Conservation (phyloP, 148 eudicot genomes). For the Camellia japonica region DNA sequence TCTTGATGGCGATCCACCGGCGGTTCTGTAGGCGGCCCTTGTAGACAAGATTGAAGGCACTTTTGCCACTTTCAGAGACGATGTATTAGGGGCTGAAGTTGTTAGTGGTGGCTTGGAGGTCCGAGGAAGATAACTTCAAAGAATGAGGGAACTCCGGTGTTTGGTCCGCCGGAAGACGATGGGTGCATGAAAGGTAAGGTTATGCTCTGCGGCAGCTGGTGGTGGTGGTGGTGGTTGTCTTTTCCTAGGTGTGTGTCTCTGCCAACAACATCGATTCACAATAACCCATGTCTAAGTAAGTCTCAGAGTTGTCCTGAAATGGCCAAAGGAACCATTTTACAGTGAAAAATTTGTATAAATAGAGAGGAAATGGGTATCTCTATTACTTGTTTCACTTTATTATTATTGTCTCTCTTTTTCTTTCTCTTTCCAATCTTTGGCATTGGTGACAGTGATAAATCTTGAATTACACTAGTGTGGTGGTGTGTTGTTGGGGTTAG, state of each 20-base stretch:
- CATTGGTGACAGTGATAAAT: not conserved
- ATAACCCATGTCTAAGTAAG: slow-evolving; percentile 43
- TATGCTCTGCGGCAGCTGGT: not conserved
- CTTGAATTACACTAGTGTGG: not conserved
- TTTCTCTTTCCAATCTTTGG: not conserved
- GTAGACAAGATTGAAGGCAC: slow-evolving; percentile 72
- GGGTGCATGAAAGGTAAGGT: slow-evolving; percentile 20
- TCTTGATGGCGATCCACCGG: slow-evolving; percentile 82
- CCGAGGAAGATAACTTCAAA: slow-evolving; percentile 50
- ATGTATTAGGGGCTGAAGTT: slow-evolving; percentile 63
- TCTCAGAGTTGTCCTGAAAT: slow-evolving; percentile 4
- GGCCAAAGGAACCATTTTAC: not conserved
- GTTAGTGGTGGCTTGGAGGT: slow-evolving; percentile 70
- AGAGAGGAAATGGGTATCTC: not conserved
- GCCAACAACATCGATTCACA: slow-evolving; percentile 44
- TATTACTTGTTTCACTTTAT: no score
- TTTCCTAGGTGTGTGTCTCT: slow-evolving; percentile 40
- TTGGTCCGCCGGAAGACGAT: slow-evolving; percentile 8
- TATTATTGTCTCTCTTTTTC: not conserved
- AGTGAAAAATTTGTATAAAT: no score
- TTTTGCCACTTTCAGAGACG: slow-evolving; percentile 76
- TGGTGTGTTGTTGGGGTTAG: not conserved
- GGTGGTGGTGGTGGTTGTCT: slow-evolving; percentile 14
- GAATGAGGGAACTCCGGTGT: slow-evolving; percentile 42
- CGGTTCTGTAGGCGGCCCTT: slow-evolving; percentile 60